Base-by-base conservation (phyloP, 768 basidiomycete genomes). In the Trametes punicea region DNA sequence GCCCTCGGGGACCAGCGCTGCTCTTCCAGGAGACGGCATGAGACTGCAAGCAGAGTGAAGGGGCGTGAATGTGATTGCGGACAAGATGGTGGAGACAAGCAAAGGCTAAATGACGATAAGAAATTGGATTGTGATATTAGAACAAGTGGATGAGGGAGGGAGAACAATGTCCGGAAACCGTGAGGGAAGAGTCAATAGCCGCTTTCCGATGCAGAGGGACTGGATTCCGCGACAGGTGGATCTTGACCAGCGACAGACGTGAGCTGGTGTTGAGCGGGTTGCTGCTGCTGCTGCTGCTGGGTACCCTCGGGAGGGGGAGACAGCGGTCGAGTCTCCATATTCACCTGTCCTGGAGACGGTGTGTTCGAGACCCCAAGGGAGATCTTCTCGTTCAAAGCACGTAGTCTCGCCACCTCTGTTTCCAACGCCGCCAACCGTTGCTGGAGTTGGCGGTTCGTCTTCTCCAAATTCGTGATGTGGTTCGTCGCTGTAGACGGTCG, bases 321-420 rank as follows among this genome's bases (percentile, higher is more conserved):
- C 62, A 86, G 65, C 10, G 84, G 81, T 57, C 82, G 75, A 57
- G 63, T 67, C 57, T 78, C 77, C 49, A 75, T 66, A 70, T 64
- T 65, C 75, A 71, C 60, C 51, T 64, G 71, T 47, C 77, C 66
- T 33, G 87, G 81, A 31, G 85, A 82, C 29, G 84, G 77, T 27
- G 84, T 81, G 54, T 76, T 71, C 38, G 80, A 73, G 55, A 78
- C 80, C 39, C 79, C 80, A 23, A 91, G 82, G 3, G 88, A 86
- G 21, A 93, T 90, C 72, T 89, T 88, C 76, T 91, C 90, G 70
- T 91, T 92, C 62, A 92, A 77, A 7, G 81, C 75, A 54, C 88
- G 83, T 41, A 93, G 80, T 57, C 89, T 75, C 47, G 78, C 66
- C 50, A 90, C 83, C 69, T 92, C 90, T 49, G 77, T 73, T 65